Evolutionary conservation across 768 basidiomycete genomes (phyloP).

Genomic region (Punctularia strigosozonata): DNA sequence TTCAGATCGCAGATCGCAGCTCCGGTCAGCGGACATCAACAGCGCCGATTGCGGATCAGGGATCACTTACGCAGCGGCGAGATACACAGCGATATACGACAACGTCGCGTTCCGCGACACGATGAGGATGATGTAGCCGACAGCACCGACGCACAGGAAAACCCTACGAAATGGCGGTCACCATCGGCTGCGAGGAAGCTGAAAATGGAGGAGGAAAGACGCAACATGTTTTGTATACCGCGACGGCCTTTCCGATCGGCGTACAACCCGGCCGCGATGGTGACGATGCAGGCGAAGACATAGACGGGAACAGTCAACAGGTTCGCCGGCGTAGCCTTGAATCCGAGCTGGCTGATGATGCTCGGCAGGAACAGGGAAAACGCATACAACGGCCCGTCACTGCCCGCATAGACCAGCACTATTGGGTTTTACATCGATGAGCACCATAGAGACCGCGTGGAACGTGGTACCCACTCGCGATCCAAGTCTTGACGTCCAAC

Average conservation of each 20-base stretch:
- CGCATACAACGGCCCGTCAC: constrained; percentile 61
- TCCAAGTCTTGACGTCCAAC: constrained; percentile 67
- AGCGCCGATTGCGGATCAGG: not conserved
- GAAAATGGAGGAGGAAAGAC: too few species aligned
- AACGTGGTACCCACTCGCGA: constrained; percentile 21
- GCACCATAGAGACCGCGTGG: not conserved
- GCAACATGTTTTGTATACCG: constrained; percentile 56
- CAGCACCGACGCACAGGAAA: constrained; percentile 22
- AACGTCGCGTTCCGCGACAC: constrained; percentile 47
- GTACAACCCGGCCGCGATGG: constrained; percentile 48
- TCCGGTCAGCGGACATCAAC: not conserved
- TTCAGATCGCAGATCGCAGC: too few species aligned
- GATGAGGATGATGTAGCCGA: constrained; percentile 64
- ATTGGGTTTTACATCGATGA: too few species aligned
- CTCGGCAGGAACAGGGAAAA: constrained; percentile 71
- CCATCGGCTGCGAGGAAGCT: too few species aligned
- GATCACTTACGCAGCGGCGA: constrained; percentile 49
- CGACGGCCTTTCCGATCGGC: constrained; percentile 53
- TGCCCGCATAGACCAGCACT: constrained; percentile 48
- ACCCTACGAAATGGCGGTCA: constrained; percentile 9
- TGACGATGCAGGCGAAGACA: constrained; percentile 51
- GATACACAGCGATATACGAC: constrained; percentile 62
- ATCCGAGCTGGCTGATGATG: constrained; percentile 61
- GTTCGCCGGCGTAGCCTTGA: constrained; percentile 60
- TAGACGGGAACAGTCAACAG: constrained; percentile 73